Evolutionary conservation across 495 filamentous ascomycete species (phyloP).

Genomic region (Massariosphaeria phaeospora): DNA sequence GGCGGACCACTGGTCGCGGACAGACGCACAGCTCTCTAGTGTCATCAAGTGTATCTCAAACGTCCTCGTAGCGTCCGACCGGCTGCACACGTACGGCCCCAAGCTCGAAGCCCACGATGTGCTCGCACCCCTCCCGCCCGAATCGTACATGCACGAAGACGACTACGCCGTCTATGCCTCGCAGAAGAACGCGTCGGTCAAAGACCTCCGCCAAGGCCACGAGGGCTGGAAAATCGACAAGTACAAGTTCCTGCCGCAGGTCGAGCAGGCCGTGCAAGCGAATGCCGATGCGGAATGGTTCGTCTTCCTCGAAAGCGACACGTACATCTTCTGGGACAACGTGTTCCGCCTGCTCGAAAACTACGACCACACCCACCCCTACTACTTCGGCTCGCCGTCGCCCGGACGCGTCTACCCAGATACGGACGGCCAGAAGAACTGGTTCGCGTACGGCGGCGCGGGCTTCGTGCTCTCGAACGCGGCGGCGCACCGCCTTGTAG

Average conservation of each 20-base stretch:
- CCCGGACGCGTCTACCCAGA: neutral
- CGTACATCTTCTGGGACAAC: conserved; percentile 59
- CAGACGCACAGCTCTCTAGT: conserved; percentile 3
- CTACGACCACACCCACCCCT: conserved; percentile 45
- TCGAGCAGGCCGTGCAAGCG: conserved; percentile 49
- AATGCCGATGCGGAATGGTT: conserved; percentile 55
- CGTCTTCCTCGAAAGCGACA: conserved; percentile 62
- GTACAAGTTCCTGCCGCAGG: conserved; percentile 63
- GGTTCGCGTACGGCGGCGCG: conserved; percentile 53
- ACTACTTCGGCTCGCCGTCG: conserved; percentile 52
- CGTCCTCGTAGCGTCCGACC: conserved; percentile 7
- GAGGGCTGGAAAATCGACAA: conserved; percentile 57
- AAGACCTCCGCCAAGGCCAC: neutral
- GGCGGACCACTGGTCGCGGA: conserved; percentile 3
- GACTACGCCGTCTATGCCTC: conserved; percentile 4
- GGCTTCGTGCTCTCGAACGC: conserved; percentile 51
- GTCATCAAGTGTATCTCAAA: conserved; percentile 14
- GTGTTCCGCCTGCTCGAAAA: conserved; percentile 50
- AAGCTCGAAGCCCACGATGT: conserved; percentile 1
- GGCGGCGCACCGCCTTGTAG: conserved; percentile 30
- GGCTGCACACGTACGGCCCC: conserved; percentile 4
- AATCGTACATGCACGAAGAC: conserved; percentile 4
- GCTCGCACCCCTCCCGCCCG: neutral
- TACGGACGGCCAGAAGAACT: neutral
- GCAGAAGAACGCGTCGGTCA: neutral